Base-by-base conservation (phyloP, 2,329 filamentous ascomycete species). In the Ampelomyces quisqualis region DNA sequence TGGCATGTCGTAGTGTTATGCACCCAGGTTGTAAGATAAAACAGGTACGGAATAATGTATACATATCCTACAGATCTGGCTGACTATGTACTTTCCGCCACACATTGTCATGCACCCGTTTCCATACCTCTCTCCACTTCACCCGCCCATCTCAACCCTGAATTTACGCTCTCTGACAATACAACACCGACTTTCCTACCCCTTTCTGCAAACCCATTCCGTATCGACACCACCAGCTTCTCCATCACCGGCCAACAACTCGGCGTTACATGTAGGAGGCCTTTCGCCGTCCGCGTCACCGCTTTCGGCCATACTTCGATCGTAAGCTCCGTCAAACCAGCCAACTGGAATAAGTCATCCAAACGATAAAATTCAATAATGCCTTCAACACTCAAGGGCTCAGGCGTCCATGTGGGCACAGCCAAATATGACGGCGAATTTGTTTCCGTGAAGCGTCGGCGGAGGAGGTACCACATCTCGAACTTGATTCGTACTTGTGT, bases 251-350 rank as follows among this genome's bases (percentile, higher is more conserved):
- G 34, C 14, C 34, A 21, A 21, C 26, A 38, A 21, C 43, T 22
- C 9, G 41, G 34, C 20, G 39, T 11, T 10, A 33, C 28, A 15
- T 23, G 19, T 21, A 28, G 14, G 15, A 40, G 23, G n/a, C 39
- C 14, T 7, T 3, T 10, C 11, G 11, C 23, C 20, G 35, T 38
- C 6, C n/a, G 29, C 14, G 1, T 26, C n/a, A 29, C 23, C 13
- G 28, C 33, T 31, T 26, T 35, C 11, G 44, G 36, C 36, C 44
- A 47, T 5, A 38, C 23, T 13, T 44, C 37, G 20, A 44, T 31
- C 15, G 18, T 37, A 19, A 47, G n/a, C 11, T 10, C 30, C 5
- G 17, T 17, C 28, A 40, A n/a, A 31, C 22, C 27, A 5, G 13
- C 10, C 20, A 37, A 11, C 5, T 44, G 23, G 6, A 40, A 17